These are phyloP conservation scores for Sclerospora graminicola DNA, from an alignment of 352 stramenopile genomes.

Conservation along the genomic window DNA sequence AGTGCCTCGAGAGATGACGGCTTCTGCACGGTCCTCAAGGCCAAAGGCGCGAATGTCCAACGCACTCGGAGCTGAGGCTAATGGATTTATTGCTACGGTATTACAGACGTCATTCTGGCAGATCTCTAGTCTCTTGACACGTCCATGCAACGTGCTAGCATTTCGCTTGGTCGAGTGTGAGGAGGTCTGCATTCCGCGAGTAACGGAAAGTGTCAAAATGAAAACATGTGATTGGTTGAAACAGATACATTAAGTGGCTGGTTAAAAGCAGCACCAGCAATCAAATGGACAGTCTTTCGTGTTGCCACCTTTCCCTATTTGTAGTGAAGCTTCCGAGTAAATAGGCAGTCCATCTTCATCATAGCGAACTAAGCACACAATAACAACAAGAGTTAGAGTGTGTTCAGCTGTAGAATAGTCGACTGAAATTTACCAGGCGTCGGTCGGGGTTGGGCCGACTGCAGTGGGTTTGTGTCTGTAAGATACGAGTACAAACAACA, in stretches of 20 bases:
- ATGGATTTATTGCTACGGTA: neutral
- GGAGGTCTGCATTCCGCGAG: conserved; percentile 4
- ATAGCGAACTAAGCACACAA: conserved; percentile 48
- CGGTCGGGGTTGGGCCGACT: conserved; percentile 53
- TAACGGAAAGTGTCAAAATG: conserved; percentile 5
- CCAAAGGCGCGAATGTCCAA: conserved; percentile 61
- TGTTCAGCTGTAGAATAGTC: neutral
- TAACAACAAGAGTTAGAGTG: conserved; percentile 2
- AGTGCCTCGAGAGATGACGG: conserved; percentile 42
- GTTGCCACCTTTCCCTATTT: conserved; percentile 75
- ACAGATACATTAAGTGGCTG: neutral
- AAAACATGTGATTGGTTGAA: conserved; percentile 6
- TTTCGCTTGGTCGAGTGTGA: conserved; percentile 7
- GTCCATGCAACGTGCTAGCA: conserved; percentile 4
- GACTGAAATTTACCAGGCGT: conserved; percentile 37
- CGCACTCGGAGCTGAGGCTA: conserved; percentile 10
- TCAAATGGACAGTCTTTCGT: conserved; percentile 85
- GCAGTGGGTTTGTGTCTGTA: conserved; percentile 71
- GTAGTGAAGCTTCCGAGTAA: conserved; percentile 75
- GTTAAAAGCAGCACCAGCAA: conserved; percentile 86
- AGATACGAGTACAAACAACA: too few relatives aligned
- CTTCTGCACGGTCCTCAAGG: conserved; percentile 66
- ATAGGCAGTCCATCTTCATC: conserved; percentile 81
- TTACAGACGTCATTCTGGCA: neutral
- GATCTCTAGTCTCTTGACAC: conserved; percentile 2